Evolutionary conservation across 1,284 basidiomycete genomes (phyloP).

Genomic region (Porogramme epimiltina): DNA sequence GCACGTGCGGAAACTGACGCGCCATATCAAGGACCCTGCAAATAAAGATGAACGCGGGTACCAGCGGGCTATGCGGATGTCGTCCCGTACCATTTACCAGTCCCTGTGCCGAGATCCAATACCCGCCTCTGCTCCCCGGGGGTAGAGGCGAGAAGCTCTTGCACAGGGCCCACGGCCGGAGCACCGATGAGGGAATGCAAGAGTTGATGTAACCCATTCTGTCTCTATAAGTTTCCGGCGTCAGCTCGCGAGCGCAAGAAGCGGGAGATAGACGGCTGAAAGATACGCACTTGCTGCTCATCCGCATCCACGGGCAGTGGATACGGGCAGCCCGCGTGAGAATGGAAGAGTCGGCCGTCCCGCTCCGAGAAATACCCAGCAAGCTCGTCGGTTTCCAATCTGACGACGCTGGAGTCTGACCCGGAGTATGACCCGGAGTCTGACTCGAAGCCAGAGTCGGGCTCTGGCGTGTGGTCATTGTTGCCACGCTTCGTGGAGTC

Average conservation of each 20-base stretch:
- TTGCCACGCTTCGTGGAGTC: constrained; percentile 4
- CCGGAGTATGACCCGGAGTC: constrained; percentile 30
- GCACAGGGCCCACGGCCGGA: constrained; percentile 61
- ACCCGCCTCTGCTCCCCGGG: constrained; percentile 45
- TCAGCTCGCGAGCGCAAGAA: constrained; percentile 5
- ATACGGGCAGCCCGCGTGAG: constrained; percentile 59
- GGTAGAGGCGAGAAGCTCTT: constrained; percentile 45
- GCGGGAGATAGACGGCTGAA: background rate
- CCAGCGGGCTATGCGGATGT: constrained; percentile 4
- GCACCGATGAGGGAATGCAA: constrained; percentile 48
- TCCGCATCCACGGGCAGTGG: constrained; percentile 66
- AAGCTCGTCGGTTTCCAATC: constrained; percentile 51
- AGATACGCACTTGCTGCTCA: constrained; percentile 56
- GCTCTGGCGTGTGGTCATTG: constrained; percentile 14
- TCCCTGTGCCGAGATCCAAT: constrained; percentile 73
- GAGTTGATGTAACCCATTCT: constrained; percentile 49
- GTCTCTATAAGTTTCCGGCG: constrained; percentile 42
- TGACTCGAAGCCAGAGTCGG: too few species aligned
- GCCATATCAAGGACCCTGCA: constrained; percentile 75
- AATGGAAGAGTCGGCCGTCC: constrained; percentile 64
- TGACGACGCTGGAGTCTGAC: constrained; percentile 43
- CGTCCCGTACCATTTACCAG: constrained; percentile 60
- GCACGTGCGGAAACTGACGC: constrained; percentile 56
- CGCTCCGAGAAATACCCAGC: constrained; percentile 57
- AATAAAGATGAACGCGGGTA: background rate